phyloP scores from a whole-genome alignment of 2,329 filamentous ascomycete species.

The Fusarium austroafricanum region DNA sequence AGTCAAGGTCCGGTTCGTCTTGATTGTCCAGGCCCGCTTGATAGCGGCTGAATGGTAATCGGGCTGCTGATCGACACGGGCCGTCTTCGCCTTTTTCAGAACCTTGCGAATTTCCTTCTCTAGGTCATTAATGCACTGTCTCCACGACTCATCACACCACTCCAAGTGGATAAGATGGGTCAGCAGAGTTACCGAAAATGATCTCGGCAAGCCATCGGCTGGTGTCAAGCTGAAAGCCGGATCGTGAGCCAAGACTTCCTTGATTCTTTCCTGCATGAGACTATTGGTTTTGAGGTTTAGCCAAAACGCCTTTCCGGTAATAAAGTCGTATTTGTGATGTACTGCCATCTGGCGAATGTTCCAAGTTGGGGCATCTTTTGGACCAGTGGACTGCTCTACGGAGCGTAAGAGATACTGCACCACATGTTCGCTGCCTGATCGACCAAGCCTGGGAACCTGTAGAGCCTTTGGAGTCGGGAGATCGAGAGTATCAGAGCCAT shows the following conservation, averaged over 20 bases:
- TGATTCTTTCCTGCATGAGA: not conserved
- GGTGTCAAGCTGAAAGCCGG: not conserved
- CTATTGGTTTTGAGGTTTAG: not conserved
- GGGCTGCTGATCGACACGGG: not conserved
- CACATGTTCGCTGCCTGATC: slow-evolving; percentile 12
- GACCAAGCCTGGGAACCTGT: slow-evolving; percentile 8
- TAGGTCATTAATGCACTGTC: not conserved
- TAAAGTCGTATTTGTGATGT: not conserved
- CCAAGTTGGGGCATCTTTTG: not conserved
- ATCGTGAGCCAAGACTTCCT: not conserved
- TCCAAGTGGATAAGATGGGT: not conserved
- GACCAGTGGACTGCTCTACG: not conserved
- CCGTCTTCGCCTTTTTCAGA: not conserved
- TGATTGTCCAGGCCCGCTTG: no score
- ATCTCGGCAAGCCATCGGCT: not conserved
- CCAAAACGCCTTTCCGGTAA: not conserved
- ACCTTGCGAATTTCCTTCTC: not conserved
- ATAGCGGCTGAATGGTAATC: not conserved
- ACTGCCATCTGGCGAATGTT: not conserved
- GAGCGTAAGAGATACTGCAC: slow-evolving; percentile 27
- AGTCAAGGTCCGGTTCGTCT: no score
- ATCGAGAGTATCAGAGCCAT: slow-evolving; percentile 3
- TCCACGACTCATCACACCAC: slow-evolving; percentile 2
- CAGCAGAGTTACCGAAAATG: not conserved
- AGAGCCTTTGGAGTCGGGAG: not conserved